Evolutionary conservation across 495 filamentous ascomycete genomes (phyloP).

Genomic region (Xylaria cubensis): DNA sequence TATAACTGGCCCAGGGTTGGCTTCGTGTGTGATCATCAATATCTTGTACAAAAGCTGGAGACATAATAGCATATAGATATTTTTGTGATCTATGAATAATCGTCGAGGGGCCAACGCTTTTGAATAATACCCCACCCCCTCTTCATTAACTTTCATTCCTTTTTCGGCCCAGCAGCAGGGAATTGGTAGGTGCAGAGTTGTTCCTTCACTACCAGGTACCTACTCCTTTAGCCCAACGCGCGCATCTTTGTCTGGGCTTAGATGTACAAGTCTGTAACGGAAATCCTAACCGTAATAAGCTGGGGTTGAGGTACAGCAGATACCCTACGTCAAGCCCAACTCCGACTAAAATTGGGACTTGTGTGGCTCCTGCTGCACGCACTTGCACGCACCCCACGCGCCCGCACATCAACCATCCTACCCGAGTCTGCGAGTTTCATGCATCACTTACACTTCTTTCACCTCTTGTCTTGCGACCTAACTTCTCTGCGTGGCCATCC

Average conservation of each 20-base stretch:
- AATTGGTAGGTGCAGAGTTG: not conserved
- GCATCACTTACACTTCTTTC: constrained; percentile 14
- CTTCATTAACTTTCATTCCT: constrained; percentile 5
- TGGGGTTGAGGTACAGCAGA: not conserved
- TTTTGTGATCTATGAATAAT: not conserved
- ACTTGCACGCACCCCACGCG: constrained; percentile 26
- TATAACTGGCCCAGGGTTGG: not conserved
- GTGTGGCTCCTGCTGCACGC: constrained; percentile 15
- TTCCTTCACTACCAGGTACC: not conserved
- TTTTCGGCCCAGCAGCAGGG: constrained; percentile 8
- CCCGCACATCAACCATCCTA: constrained; percentile 15
- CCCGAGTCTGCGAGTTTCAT: constrained; percentile 10
- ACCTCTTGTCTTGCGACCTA: constrained; percentile 25
- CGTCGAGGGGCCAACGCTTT: not conserved
- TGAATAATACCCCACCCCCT: not conserved
- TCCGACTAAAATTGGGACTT: constrained; percentile 5
- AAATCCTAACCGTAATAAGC: not conserved
- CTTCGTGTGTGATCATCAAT: not conserved
- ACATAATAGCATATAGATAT: not conserved
- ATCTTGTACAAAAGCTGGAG: not conserved
- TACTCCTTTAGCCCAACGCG: not conserved
- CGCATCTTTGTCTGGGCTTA: not conserved
- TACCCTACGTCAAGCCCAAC: not conserved
- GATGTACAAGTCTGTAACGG: not conserved
- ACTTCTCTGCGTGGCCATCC: constrained; percentile 6